Evolutionary conservation across 768 basidiomycete species (phyloP), one percentile per base, ranked within the genome.

Genomic region (Boletus rex-veris): DNA sequence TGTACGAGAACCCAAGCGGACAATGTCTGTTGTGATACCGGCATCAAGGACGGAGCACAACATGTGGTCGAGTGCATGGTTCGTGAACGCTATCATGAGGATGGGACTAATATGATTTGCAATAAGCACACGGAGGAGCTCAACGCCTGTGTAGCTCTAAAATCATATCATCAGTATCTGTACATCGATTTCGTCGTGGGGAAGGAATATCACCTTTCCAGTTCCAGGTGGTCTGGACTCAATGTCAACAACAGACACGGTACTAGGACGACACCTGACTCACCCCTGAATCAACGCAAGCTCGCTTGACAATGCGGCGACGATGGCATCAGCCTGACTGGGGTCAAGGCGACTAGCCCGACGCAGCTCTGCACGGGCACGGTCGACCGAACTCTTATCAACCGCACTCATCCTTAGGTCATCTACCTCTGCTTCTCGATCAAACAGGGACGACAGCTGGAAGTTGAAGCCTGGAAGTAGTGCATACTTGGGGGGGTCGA

Each of bases 11-110:
- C 90, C 90, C 7, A 90, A 74, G 0, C 90, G 83, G 3, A 90
- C 79, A 19, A 90, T 73, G 36, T 81, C 79, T 0, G 71, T 66
- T 0, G 88, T 89, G 57, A 90, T 88, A 0, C 68, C 64, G 0
- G 79, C 80, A 57, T 90, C 85, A 1, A 90, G 74, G 4, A 90
- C 79, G 0, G 81, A 81, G 5, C 71, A 72, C 2, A 91, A 71
- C 71, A 90, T 78, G 57, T 90, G 86, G 53, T 91, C 88, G 3
- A 91, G 74, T 0, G 89, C 89, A 41, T 90, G 90, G 58, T 91
- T 90, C 0, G 89, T 91, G 69, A 84, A 89, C 0, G 88, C 79
- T 26, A 83, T 77, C 60, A 84, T 70, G 3, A 77, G 70, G 47
- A 88, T 82, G 0, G 81, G 86, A 2, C 73, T 69, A 47, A 84